phyloP scores from a whole-genome alignment of 2,329 filamentous ascomycete species.

The Aschersonia sp. region DNA sequence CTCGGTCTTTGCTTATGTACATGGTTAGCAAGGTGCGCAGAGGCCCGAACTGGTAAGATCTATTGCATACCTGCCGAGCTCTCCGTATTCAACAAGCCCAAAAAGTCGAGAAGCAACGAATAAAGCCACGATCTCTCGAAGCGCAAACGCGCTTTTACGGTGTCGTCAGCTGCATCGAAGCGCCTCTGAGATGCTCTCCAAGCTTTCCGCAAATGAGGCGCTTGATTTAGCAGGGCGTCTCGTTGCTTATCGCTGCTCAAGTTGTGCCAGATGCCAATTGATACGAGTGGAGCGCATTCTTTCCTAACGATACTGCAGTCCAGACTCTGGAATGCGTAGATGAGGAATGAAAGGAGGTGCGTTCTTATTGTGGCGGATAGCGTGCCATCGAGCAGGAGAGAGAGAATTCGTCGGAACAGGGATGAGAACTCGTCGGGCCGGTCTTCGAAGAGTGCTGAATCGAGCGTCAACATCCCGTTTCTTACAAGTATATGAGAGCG shows the following conservation, averaged over 20 bases:
- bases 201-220: conserved; percentile 65
- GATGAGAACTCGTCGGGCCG: conserved; percentile 71
- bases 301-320: conserved; percentile 83
- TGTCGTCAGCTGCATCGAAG: conserved; percentile 74
- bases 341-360: conserved; percentile 79
- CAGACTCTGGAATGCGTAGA: conserved; percentile 83
- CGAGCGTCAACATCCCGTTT: conserved; percentile 5
- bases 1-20: neutral
- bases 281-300: conserved; percentile 89
- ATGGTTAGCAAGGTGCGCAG: neutral
- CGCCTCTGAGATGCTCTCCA: conserved; percentile 81
- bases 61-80: conserved; percentile 24
- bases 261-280: conserved; percentile 92
- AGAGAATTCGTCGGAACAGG: conserved; percentile 79
- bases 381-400: conserved; percentile 64
- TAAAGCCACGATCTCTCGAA: conserved; percentile 95
- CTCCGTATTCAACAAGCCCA: conserved; percentile 53
- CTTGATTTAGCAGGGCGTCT: conserved; percentile 58
- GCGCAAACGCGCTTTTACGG: conserved; percentile 60
- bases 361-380: conserved; percentile 54
- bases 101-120: conserved; percentile 69
- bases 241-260: conserved; percentile 63
- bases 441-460: conserved; percentile 56
- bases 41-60: neutral
- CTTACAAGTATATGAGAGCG: neutral